These are phyloP conservation scores for Penicillium sp. DNA, from an alignment of 2,329 filamentous ascomycete species.

Conservation along the genomic window DNA sequence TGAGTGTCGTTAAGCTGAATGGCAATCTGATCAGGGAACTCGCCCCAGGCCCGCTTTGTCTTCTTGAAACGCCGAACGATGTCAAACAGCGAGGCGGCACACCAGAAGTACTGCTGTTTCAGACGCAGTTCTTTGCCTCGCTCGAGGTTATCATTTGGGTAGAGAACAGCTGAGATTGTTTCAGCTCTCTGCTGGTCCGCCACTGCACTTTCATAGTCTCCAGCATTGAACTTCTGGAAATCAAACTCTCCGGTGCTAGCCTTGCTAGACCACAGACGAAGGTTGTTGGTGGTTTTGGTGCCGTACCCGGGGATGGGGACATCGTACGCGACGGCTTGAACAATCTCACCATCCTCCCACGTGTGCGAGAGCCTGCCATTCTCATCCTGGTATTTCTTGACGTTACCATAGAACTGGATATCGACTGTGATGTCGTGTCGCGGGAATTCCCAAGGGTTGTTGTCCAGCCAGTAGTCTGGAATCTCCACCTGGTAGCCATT, in stretches of 20 bases:
- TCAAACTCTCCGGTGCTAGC: slow-evolving; percentile 96
- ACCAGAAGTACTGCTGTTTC: slow-evolving; percentile 99
- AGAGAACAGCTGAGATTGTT: slow-evolving; percentile 95
- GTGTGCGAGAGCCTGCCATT: slow-evolving; percentile 71
- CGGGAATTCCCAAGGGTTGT: slow-evolving; percentile 99
- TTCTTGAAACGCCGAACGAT: slow-evolving; percentile 99
- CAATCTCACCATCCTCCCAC: slow-evolving; percentile 93
- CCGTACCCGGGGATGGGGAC: slow-evolving; percentile 87
- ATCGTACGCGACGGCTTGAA: slow-evolving; percentile 90
- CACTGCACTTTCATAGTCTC: slow-evolving; percentile 96
- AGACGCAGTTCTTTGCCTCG: slow-evolving; percentile 93
- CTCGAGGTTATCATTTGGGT: slow-evolving; percentile 96
- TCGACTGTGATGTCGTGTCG: slow-evolving; percentile 93
- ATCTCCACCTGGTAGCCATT: slow-evolving; percentile 98
- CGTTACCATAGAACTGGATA: slow-evolving; percentile 92
- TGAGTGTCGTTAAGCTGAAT: slow-evolving; percentile 99
- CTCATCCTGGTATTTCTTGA: slow-evolving; percentile 71
- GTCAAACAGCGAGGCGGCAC: slow-evolving; percentile 91
- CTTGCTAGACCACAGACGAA: slow-evolving; percentile 96
- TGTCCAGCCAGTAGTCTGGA: slow-evolving; percentile 98
- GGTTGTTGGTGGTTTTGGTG: slow-evolving; percentile 90
- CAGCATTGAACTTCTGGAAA: slow-evolving; percentile 98
- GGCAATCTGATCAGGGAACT: slow-evolving; percentile 91
- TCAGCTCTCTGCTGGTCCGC: slow-evolving; percentile 98
- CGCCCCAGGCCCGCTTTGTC: slow-evolving; percentile 82